Percentiles rank a stretch among this genome's conserved stretches.
phyloP scores from a whole-genome alignment of 495 filamentous ascomycete genomes.

The Podospora comata region DNA sequence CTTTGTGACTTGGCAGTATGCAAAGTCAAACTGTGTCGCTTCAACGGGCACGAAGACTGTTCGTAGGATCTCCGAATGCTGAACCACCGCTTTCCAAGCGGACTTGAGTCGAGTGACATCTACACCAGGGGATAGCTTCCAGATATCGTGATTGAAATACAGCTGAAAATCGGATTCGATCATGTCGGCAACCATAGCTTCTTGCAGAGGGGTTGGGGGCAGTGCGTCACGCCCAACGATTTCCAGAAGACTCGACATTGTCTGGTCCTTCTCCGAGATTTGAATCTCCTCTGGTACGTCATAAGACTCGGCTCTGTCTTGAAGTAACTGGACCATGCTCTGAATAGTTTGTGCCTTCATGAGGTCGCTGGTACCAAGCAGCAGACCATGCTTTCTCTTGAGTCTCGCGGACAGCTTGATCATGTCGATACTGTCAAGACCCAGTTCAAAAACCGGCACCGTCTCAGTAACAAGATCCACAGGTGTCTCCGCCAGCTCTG shows the following conservation, averaged over 20 bases:
- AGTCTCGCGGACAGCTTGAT: constrained; percentile 67
- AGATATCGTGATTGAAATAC: constrained; percentile 78
- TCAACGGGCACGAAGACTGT: constrained; percentile 67
- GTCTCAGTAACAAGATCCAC: constrained; percentile 47
- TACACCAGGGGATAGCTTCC: constrained; percentile 50
- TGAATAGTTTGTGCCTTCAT: constrained; percentile 66
- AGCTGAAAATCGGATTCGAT: constrained; percentile 58
- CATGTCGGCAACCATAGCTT: constrained; percentile 78
- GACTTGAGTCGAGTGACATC: constrained; percentile 51
- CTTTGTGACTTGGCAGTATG: constrained; percentile 59
- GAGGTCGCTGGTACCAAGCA: constrained; percentile 61
- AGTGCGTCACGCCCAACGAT: constrained; percentile 25
- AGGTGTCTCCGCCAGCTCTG: constrained; percentile 53
- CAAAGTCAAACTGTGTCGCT: constrained; percentile 48
- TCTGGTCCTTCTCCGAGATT: constrained; percentile 40
- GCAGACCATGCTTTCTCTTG: constrained; percentile 51
- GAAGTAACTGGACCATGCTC: constrained; percentile 6
- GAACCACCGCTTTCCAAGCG: constrained; percentile 59
- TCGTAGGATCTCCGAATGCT: constrained; percentile 64
- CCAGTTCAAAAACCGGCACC: constrained; percentile 61
- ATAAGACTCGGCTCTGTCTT: not conserved
- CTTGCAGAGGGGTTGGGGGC: constrained; percentile 71
- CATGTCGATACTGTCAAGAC: constrained; percentile 66
- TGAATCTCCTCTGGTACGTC: not conserved
- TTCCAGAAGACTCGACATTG: constrained; percentile 30